Evolutionary conservation across 345 rosid species (phyloP).

Genomic region (Eucalyptus sp.): DNA sequence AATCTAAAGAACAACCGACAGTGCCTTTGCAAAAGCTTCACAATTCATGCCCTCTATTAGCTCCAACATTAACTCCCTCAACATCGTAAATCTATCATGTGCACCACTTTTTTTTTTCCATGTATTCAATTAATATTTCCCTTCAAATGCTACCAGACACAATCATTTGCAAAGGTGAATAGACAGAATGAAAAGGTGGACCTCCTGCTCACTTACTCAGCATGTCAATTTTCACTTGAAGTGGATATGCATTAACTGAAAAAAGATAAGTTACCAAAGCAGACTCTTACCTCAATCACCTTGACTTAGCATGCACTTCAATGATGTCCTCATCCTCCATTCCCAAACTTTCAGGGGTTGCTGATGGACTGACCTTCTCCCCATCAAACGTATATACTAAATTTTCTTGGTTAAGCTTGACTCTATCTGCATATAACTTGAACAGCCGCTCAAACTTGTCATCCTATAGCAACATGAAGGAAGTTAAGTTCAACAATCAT

Average conservation of each 20-base stretch:
- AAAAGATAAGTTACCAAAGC: background rate
- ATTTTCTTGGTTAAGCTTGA: constrained; percentile 25
- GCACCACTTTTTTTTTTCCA: background rate
- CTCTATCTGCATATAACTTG: constrained; percentile 63
- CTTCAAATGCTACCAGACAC: background rate
- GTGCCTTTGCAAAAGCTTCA: background rate
- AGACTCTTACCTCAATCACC: constrained; percentile 22
- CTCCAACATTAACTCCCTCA: background rate
- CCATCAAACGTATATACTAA: constrained; percentile 78
- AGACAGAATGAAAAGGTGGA: background rate
- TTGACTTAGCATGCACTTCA: constrained; percentile 54
- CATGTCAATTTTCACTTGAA: background rate
- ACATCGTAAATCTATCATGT: background rate
- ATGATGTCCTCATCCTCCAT: constrained; percentile 93
- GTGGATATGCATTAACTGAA: background rate
- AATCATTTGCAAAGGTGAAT: background rate
- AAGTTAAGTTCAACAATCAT: background rate
- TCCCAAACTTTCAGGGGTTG: constrained; percentile 64
- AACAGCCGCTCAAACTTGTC: constrained; percentile 73
- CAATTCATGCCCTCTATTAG: background rate
- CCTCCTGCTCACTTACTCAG: background rate
- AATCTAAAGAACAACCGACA: background rate
- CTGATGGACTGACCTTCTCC: constrained; percentile 48
- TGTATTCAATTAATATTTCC: background rate
- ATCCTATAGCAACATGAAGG: constrained; percentile 33